Evolutionary conservation across 768 basidiomycete species (phyloP).

Genomic region (Gelatoporia subvermispora): DNA sequence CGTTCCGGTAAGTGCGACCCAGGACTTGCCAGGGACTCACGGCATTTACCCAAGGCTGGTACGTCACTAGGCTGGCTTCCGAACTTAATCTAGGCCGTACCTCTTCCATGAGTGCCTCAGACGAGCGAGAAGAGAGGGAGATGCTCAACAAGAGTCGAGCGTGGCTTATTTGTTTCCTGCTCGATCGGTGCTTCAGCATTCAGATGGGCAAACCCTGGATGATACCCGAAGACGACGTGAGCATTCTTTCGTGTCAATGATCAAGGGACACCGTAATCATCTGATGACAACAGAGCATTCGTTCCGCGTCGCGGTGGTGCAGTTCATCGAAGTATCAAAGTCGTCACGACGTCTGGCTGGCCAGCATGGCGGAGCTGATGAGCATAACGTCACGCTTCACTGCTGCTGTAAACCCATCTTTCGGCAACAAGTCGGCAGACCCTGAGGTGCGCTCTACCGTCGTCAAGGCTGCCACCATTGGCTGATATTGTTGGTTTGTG

Average conservation of each 20-base stretch:
- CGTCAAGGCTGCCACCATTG: background rate
- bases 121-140: slow-evolving; percentile 59
- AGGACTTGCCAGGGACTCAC: too few species aligned
- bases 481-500: slow-evolving; percentile 4
- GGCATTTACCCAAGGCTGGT: background rate
- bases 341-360: slow-evolving; percentile 23
- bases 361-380: slow-evolving; percentile 26
- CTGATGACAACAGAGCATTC: slow-evolving; percentile 24
- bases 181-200: slow-evolving; percentile 71
- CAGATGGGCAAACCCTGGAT: slow-evolving; percentile 73
- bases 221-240: slow-evolving; percentile 62
- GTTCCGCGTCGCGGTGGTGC: slow-evolving; percentile 20
- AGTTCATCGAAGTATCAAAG: slow-evolving; percentile 21
- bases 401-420: slow-evolving; percentile 17
- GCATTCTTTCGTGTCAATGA: slow-evolving; percentile 18
- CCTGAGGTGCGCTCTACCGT: slow-evolving; percentile 9
- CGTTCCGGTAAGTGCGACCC: slow-evolving; percentile 50
- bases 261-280: slow-evolving; percentile 21
- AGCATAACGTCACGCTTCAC: slow-evolving; percentile 27
- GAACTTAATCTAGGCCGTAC: slow-evolving; percentile 66
- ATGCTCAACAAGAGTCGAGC: slow-evolving; percentile 65
- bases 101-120: slow-evolving; percentile 31
- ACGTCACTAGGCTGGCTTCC: slow-evolving; percentile 52
- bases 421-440: slow-evolving; percentile 12
- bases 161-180: slow-evolving; percentile 73